phyloP scores from a whole-genome alignment of 129 eudicot genomes.

The Heracleum sosnowskyi region DNA sequence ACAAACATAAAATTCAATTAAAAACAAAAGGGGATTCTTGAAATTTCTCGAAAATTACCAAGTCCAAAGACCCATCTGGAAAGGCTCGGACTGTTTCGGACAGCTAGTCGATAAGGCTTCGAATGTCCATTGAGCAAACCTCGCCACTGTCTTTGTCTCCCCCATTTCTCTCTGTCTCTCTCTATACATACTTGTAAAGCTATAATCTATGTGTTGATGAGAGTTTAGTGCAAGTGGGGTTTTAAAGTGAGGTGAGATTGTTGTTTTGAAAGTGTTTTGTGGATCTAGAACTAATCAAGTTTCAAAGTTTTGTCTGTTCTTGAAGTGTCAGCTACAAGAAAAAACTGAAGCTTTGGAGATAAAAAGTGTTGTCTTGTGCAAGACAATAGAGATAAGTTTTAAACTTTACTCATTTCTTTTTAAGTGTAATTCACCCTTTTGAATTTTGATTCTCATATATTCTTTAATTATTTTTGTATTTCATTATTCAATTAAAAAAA shows the following conservation, averaged over 20 bases:
- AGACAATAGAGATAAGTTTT: too few relatives aligned
- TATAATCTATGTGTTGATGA: neutral
- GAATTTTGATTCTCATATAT: too few relatives aligned
- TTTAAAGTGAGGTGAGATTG: neutral
- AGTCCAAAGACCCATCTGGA: constrained; percentile 81
- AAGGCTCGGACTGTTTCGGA: constrained; percentile 76
- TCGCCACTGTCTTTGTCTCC: neutral
- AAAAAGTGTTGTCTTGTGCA: too few relatives aligned
- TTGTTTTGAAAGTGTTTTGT: neutral
- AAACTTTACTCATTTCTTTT: too few relatives aligned
- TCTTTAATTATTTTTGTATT: too few relatives aligned
- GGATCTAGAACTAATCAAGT: neutral
- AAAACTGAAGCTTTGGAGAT: too few relatives aligned
- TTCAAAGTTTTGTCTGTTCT: neutral
- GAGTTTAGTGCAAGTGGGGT: neutral
- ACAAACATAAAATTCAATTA: neutral
- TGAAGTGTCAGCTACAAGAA: neutral
- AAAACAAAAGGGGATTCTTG: neutral
- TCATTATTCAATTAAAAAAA: too few relatives aligned
- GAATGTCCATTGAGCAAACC: neutral
- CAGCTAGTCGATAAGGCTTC: constrained; percentile 21
- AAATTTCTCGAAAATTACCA: constrained; percentile 36
- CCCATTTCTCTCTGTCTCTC: neutral
- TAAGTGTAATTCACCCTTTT: too few relatives aligned
- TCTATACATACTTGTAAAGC: neutral